These are phyloP conservation scores for Chaetomium sp. DNA, from an alignment of 2,329 filamentous ascomycete genomes.

Conservation along the genomic window DNA sequence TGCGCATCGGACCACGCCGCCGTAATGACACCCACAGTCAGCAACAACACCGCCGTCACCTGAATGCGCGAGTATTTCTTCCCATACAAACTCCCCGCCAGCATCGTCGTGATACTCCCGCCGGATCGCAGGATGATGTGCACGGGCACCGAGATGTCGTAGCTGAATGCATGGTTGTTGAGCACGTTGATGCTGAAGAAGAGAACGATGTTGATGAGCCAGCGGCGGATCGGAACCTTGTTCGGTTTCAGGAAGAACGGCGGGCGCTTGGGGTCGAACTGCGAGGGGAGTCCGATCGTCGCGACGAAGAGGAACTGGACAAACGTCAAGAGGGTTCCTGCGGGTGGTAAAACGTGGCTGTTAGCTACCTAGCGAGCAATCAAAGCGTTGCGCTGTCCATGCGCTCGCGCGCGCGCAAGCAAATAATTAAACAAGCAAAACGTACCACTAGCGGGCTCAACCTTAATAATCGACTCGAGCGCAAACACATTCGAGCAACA, in stretches of 20 bases:
- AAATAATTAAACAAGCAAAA: conserved; percentile 1
- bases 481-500: conserved; percentile 70
- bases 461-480: conserved; percentile 90
- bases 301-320: conserved; percentile 83
- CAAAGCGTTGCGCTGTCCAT: neutral
- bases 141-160: conserved; percentile 90
- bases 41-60: conserved; percentile 69
- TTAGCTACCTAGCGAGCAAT: conserved; percentile 1
- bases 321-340: conserved; percentile 80
- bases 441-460: conserved; percentile 75
- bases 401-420: neutral
- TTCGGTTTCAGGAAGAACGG: conserved; percentile 71
- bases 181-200: conserved; percentile 93
- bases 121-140: conserved; percentile 96
- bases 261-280: conserved; percentile 60
- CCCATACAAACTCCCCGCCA: conserved; percentile 79
- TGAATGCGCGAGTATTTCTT: conserved; percentile 79
- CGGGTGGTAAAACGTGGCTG: neutral
- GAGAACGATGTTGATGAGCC: conserved; percentile 80
- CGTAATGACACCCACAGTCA: conserved; percentile 80
- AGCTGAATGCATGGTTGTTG: conserved; percentile 97
- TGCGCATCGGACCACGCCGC: conserved; percentile 87
- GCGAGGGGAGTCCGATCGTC: conserved; percentile 67
- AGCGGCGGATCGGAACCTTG: conserved; percentile 74
- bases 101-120: conserved; percentile 91